A percentile compares a stretch with the other conserved stretches of the same genome.
phyloP scores from a whole-genome alignment of 129 eudicot genomes.

The Cynara cardunculus region DNA sequence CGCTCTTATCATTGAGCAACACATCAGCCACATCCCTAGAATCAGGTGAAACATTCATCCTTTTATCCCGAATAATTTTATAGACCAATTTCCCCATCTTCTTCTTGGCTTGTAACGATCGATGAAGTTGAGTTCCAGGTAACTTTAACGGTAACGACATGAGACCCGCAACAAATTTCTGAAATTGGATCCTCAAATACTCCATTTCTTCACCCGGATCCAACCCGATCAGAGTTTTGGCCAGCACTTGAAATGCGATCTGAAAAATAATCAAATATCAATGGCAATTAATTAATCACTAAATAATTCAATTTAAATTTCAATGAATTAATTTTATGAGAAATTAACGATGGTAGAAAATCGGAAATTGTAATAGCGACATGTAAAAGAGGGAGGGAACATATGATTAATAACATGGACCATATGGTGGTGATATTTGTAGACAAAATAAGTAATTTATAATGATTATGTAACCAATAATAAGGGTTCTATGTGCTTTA shows the following conservation, averaged over 20 bases:
- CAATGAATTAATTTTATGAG: not conserved
- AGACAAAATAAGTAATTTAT: conserved; percentile 35
- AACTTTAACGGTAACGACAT: conserved; percentile 78
- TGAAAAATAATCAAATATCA: conserved; percentile 20
- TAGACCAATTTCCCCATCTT: conserved; percentile 65
- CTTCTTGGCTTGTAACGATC: conserved; percentile 83
- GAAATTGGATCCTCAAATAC: conserved; percentile 60
- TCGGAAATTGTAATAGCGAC: conserved; percentile 21
- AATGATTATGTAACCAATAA: conserved; percentile 43
- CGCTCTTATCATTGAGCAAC: conserved; percentile 55
- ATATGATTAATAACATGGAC: conserved; percentile 31
- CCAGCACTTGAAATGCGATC: conserved; percentile 94
- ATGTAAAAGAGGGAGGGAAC: conserved; percentile 26
- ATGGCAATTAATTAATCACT: not conserved
- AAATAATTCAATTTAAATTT: not conserved
- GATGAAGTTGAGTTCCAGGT: conserved; percentile 82
- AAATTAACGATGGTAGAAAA: conserved; percentile 11
- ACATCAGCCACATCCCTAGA: conserved; percentile 71
- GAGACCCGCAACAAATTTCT: conserved; percentile 85
- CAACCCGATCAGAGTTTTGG: conserved; percentile 74
- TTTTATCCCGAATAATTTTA: conserved; percentile 49
- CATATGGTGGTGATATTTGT: conserved; percentile 35
- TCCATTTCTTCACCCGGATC: conserved; percentile 85
- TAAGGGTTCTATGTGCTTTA: conserved; percentile 38
- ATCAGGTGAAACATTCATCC: conserved; percentile 15